Evolutionary conservation across 1,284 basidiomycete species (phyloP).

Genomic region (Sphagnurus paluster): DNA sequence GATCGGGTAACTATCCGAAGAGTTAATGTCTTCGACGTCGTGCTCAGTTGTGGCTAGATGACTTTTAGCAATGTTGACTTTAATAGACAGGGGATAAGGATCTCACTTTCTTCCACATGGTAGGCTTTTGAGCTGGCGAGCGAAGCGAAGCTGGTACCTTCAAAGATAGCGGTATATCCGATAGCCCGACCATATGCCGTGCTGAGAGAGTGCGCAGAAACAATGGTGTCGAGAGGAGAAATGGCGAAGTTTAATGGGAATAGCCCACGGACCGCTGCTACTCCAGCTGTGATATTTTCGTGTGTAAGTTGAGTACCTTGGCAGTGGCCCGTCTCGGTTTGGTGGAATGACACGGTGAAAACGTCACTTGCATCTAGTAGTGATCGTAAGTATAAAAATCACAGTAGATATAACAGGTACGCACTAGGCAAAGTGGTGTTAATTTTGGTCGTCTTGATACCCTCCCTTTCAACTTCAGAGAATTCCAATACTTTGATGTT

Average conservation of each 20-base stretch:
- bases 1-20: conserved; percentile 49
- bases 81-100: no score
- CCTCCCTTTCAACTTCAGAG: conserved; percentile 65
- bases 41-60: conserved; percentile 23
- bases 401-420: conserved; percentile 16
- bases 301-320: conserved; percentile 71
- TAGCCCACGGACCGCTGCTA: conserved; percentile 66
- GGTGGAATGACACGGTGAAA: conserved; percentile 68
- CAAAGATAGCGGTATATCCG: conserved; percentile 73
- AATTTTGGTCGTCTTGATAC: conserved; percentile 47
- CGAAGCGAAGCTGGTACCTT: conserved; percentile 71
- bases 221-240: conserved; percentile 67
- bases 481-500: conserved; percentile 59
- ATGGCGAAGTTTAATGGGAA: conserved; percentile 64
- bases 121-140: conserved; percentile 56
- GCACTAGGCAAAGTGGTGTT: conserved; percentile 50
- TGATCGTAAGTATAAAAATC: conserved; percentile 1
- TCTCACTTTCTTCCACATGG: conserved; percentile 44
- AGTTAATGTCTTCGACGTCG: conserved; percentile 49
- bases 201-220: conserved; percentile 70
- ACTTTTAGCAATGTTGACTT: background rate
- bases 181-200: conserved; percentile 72
- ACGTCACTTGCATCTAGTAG: conserved; percentile 57
- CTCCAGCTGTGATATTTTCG: conserved; percentile 76
- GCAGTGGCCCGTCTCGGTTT: conserved; percentile 48